These are phyloP conservation scores for Delphinella strobiligena DNA, from an alignment of 2,329 filamentous ascomycete species.

Conservation along the genomic window DNA sequence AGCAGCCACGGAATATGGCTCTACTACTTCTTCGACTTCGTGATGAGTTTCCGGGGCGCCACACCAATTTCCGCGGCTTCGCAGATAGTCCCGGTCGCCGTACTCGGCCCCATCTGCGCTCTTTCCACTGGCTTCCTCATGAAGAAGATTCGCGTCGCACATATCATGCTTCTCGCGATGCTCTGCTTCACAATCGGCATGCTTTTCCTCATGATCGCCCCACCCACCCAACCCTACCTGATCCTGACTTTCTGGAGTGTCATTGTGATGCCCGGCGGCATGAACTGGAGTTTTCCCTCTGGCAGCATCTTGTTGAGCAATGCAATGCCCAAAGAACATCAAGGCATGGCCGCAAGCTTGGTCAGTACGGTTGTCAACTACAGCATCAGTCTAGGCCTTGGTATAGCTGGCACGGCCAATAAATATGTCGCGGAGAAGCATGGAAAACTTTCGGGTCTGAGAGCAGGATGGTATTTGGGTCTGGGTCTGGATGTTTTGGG, in stretches of 20 bases:
- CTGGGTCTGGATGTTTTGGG: conserved; percentile 6
- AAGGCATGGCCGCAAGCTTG: conserved; percentile 39
- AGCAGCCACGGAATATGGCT: conserved; percentile 21
- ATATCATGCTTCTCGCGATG: conserved; percentile 22
- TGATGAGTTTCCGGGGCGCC: conserved; percentile 1
- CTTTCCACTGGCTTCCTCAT: conserved; percentile 21
- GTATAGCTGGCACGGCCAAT: conserved; percentile 31
- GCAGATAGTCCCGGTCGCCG: conserved; percentile 28
- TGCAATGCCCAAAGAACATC: conserved; percentile 29
- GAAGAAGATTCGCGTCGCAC: conserved; percentile 11
- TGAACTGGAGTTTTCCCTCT: conserved; percentile 53
- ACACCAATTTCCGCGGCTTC: conserved; percentile 5
- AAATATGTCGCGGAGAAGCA: conserved; percentile 8
- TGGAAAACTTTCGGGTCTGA: conserved; percentile 3
- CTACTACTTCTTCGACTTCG: conserved; percentile 13
- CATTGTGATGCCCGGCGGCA: conserved; percentile 47
- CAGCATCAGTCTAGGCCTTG: conserved; percentile 14
- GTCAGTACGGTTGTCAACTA: conserved; percentile 38
- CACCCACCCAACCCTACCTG: conserved; percentile 48
- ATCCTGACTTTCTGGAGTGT: conserved; percentile 44
- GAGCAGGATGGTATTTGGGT: conserved; percentile 5
- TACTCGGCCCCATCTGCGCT: conserved; percentile 31
- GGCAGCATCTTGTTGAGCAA: conserved; percentile 48
- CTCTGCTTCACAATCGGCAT: conserved; percentile 26
- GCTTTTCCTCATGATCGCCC: conserved; percentile 28